Conservation (phyloP, 257 asterid species). For the Ilex asprella region DNA sequence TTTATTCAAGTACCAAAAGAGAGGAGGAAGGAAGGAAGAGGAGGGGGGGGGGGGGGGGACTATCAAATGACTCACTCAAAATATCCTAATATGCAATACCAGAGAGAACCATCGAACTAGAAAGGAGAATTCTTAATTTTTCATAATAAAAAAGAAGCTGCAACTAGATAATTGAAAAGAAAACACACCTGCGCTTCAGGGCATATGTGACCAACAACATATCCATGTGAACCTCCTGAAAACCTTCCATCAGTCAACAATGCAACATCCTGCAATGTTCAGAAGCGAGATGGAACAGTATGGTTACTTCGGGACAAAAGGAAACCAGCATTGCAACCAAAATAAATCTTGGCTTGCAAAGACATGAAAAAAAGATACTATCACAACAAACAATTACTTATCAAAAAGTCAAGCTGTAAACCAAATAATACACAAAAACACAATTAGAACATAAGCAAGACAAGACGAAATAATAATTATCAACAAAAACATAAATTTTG, state of each 20-base stretch:
- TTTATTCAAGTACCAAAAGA: too few relatives aligned
- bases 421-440: not conserved
- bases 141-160: not conserved
- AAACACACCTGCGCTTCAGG: slow-evolving; percentile 91
- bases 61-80: too few relatives aligned
- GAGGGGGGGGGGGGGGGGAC: too few relatives aligned
- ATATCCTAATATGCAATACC: too few relatives aligned
- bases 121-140: too few relatives aligned
- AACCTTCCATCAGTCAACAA: slow-evolving; percentile 91
- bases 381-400: not conserved
- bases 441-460: not conserved
- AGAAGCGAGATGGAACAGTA: too few relatives aligned
- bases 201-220: slow-evolving; percentile 94
- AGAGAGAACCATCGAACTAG: too few relatives aligned
- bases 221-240: slow-evolving; percentile 99
- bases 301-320: too few relatives aligned
- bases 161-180: not conserved
- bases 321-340: not conserved
- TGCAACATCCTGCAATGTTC: slow-evolving; percentile 69
- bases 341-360: slow-evolving; percentile 1
- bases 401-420: not conserved
- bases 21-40: too few relatives aligned
- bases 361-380: slow-evolving; percentile 1
- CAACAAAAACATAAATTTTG: not conserved
- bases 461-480: not conserved